A percentile compares a stretch with the other conserved stretches of the same genome.
Conservation (phyloP, 805 yeast genomes). For the Geotrichum ghanense region DNA sequence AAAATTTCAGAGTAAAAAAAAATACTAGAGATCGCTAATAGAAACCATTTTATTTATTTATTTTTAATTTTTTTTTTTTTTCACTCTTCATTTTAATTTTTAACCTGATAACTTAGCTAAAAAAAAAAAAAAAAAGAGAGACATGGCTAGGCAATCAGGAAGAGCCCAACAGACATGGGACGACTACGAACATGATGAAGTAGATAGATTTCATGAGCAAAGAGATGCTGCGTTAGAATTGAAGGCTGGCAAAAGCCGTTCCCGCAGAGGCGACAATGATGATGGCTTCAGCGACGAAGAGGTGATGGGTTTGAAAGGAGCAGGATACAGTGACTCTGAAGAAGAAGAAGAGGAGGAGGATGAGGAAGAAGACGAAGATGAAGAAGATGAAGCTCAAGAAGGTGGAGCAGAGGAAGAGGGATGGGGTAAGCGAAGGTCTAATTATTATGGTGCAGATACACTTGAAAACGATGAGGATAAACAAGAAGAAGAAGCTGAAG, state of each 20-base stretch:
- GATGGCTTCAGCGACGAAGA: slow-evolving; percentile 44
- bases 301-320: slow-evolving; percentile 33
- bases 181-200: slow-evolving; percentile 22
- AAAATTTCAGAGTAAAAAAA: no score
- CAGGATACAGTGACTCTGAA: slow-evolving; percentile 32
- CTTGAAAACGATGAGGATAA: slow-evolving; percentile 68
- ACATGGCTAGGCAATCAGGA: slow-evolving; percentile 3
- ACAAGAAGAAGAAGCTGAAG: slow-evolving; percentile 75
- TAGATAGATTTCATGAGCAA: slow-evolving; percentile 18
- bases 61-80: not conserved
- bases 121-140: slow-evolving; percentile 8
- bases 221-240: slow-evolving; percentile 16
- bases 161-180: slow-evolving; percentile 11
- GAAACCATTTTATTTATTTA: not conserved
- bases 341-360: slow-evolving; percentile 37
- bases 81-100: no score
- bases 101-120: no score
- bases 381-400: slow-evolving; percentile 31
- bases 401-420: slow-evolving; percentile 16
- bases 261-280: slow-evolving; percentile 20
- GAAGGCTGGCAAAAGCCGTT: slow-evolving; percentile 22
- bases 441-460: slow-evolving; percentile 51
- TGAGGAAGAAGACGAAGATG: slow-evolving; percentile 27
- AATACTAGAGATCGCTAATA: no score
- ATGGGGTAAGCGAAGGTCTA: slow-evolving; percentile 8